Base-by-base conservation (phyloP, 192 early-diverging fungal species). In the Umbelopsis ramanniana region DNA sequence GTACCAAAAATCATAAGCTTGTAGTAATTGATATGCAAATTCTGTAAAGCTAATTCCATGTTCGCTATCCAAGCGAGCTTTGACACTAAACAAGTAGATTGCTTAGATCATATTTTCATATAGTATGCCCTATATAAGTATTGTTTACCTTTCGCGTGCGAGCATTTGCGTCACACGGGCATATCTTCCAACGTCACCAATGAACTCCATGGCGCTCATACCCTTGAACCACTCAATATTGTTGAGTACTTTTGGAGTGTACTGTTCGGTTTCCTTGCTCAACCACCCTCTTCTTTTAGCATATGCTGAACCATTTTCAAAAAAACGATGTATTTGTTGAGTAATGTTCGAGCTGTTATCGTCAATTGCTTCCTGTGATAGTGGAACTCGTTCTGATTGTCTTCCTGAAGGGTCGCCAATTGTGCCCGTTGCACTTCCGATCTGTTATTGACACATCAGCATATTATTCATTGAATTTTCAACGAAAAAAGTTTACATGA, bases 1-100 rank as follows among this genome's bases (percentile, higher is more conserved):
- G 69, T 97, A 79, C 85, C 88, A 95, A 76, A 95, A 98, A 72
- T 98, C 97, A 77, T 95, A 95, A 1, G 92, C 96, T 75, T 98
- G 97, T 10, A 98, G 81, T 33, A 98, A 80, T 79, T 98, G 97
- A 83, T 98, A 98, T 6, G 96, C 88, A 55, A 98, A 98, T 72
- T 98, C 97, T 19, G 95, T 96, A 71, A 97, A 98, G 79, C 91
- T 93, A 77, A 98, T 95, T 2, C 97, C 97, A 50, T 93, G 90
- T 4, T 85, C 84, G 26, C 87, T 90, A 15, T 91, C 84, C 68
- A 98, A 71, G 6, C 97, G 86, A 12, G 87, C 86, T 71, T 91
- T 89, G 33, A 98, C 96, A 77, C 94, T 91, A 76, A n/a, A 9
- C 9, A 71, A 0, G 22, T 9, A 22, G 11, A 43, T 43, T 12